Percentiles rank a stretch among this genome's conserved stretches.
Conservation (phyloP, 2,329 filamentous ascomycete genomes). For the Xylaria sp. region DNA sequence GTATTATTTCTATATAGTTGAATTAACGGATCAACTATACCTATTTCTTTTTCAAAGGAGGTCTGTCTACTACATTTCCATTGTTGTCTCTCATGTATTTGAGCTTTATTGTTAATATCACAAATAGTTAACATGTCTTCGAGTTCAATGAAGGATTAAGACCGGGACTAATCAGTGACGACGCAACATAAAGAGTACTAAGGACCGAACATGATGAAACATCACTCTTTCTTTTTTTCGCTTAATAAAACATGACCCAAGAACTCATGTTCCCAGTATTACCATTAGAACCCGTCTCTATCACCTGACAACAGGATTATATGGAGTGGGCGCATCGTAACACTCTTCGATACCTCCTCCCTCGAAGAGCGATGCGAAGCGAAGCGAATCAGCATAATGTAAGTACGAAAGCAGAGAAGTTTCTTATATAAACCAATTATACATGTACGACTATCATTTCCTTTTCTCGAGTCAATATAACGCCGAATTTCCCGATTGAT, state of each 20-base stretch:
- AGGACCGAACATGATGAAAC: no score
- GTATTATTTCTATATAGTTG: background rate
- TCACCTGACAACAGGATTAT: background rate
- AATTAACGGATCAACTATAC: background rate
- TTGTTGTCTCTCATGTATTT: no score
- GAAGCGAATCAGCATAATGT: background rate
- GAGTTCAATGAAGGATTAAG: no score
- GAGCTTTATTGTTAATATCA: no score
- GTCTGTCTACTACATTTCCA: background rate
- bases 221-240: no score
- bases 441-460: conserved; percentile 15
- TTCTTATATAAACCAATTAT: background rate
- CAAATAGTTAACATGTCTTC: no score
- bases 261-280: no score
- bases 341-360: background rate
- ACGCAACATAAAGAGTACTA: no score
- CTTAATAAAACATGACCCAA: no score
- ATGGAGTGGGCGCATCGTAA: background rate
- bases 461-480: conserved; percentile 11
- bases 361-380: background rate
- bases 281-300: background rate
- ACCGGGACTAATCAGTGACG: no score
- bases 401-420: background rate
- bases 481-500: conserved; percentile 31
- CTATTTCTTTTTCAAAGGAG: background rate